phyloP scores from a whole-genome alignment of 495 filamentous ascomycete species.

The Ramalina intermedia region DNA sequence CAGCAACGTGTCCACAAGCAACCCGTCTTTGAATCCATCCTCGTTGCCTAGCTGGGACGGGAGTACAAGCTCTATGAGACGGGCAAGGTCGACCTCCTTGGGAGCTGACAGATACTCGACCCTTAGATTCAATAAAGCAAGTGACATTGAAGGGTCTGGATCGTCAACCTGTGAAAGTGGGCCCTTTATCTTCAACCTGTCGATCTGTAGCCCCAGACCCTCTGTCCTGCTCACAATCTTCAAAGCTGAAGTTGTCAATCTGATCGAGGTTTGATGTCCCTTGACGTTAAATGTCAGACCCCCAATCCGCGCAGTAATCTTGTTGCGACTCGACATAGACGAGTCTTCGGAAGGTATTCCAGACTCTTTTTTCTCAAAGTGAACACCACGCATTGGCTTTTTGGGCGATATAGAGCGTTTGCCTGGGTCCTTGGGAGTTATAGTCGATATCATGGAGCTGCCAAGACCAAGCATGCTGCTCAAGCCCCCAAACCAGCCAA shows the following conservation, averaged over 20 bases:
- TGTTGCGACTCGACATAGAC: constrained; percentile 33
- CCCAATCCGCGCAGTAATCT: constrained; percentile 62
- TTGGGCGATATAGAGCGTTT: constrained; percentile 17
- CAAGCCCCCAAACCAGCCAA: constrained; percentile 80
- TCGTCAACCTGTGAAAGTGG: constrained; percentile 39
- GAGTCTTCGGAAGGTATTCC: constrained; percentile 13
- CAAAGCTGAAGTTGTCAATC: constrained; percentile 59
- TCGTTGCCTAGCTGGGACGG: constrained; percentile 64
- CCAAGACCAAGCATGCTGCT: constrained; percentile 83
- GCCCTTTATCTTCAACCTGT: constrained; percentile 58
- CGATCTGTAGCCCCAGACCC: constrained; percentile 53
- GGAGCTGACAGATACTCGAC: constrained; percentile 63
- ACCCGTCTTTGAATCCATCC: constrained; percentile 85
- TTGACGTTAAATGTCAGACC: constrained; percentile 57
- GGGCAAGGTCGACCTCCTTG: constrained; percentile 64
- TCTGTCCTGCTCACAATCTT: constrained; percentile 63
- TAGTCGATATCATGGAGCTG: constrained; percentile 64
- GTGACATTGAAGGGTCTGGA: constrained; percentile 35
- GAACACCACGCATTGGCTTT: constrained; percentile 45
- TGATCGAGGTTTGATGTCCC: constrained; percentile 63
- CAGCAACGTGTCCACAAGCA: constrained; percentile 82
- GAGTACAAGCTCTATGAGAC: constrained; percentile 71
- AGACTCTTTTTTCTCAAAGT: constrained; percentile 44
- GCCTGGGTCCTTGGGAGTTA: constrained; percentile 31
- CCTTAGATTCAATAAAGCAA: constrained; percentile 47